phyloP scores from a whole-genome alignment of 345 rosid genomes.

The Eucalyptus lansdowneana region DNA sequence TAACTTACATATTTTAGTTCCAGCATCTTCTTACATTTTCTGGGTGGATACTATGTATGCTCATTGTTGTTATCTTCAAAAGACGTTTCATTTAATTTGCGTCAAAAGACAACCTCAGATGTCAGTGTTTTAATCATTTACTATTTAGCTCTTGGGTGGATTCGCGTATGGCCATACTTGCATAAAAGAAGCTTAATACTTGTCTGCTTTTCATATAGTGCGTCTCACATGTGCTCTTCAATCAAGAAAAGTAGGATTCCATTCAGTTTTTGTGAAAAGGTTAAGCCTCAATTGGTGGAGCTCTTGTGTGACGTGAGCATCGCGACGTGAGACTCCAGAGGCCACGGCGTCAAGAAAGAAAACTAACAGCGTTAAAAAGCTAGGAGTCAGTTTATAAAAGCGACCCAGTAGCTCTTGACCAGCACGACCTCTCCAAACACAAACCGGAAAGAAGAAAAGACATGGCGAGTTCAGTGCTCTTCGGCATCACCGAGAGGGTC shows the following conservation, averaged over 20 bases:
- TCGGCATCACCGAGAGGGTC: not conserved
- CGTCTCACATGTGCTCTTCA: not conserved
- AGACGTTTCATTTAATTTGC: not conserved
- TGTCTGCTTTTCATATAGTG: not conserved
- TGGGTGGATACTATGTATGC: too few relatives aligned
- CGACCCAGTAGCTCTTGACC: not conserved
- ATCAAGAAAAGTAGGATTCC: not conserved
- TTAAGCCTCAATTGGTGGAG: accelerated
- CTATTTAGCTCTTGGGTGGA: not conserved
- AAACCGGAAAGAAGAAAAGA: not conserved
- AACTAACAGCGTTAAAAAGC: not conserved
- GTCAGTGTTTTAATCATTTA: not conserved
- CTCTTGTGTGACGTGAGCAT: not conserved
- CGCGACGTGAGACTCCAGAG: not conserved
- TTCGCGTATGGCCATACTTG: not conserved
- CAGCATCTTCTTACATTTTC: too few relatives aligned
- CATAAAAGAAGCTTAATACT: not conserved
- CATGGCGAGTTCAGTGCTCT: not conserved
- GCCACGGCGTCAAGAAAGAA: not conserved
- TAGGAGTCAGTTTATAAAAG: not conserved
- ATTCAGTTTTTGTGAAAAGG: not conserved
- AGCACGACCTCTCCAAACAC: not conserved
- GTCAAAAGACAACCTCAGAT: not conserved
- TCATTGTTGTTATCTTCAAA: not conserved
- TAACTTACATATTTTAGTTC: too few relatives aligned